A percentile compares a stretch with the other conserved stretches of the same genome.
These are phyloP conservation scores for Phylloporus rhodoxanthus DNA, from an alignment of 768 basidiomycete species.

Conservation along the genomic window DNA sequence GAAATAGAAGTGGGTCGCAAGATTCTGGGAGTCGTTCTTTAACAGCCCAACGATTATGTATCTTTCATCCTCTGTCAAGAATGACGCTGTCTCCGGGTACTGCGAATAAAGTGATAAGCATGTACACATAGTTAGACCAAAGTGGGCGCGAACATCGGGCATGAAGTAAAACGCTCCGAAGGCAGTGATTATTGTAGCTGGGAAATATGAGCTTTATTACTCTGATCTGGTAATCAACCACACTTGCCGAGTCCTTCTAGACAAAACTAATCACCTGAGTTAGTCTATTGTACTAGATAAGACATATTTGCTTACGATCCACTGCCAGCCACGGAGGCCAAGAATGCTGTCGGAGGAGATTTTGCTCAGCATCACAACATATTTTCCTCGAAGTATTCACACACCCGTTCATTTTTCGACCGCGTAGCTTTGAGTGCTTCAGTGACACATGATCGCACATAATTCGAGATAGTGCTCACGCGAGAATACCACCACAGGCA, in stretches of 20 bases:
- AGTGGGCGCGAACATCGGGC: not conserved
- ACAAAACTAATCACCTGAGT: not conserved
- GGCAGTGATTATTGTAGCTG: not conserved
- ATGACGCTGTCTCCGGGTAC: slow-evolving; percentile 1
- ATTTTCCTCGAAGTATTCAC: not conserved
- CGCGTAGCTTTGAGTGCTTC: not conserved
- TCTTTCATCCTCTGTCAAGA: not conserved
- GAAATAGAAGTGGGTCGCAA: not conserved
- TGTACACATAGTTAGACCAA: too few species aligned
- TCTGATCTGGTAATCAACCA: not conserved
- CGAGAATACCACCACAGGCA: not conserved
- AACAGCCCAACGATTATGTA: not conserved
- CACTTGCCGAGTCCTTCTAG: not conserved
- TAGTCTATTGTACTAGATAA: not conserved
- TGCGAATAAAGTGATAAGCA: not conserved
- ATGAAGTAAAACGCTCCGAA: not conserved
- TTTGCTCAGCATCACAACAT: not conserved
- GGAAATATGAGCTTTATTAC: not conserved
- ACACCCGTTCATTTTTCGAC: slow-evolving; percentile 1
- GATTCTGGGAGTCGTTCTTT: not conserved
- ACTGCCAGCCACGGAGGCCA: slow-evolving; percentile 2
- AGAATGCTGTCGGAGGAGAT: not conserved
- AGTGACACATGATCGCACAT: not conserved
- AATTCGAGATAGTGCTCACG: not conserved
- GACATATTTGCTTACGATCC: slow-evolving; percentile 2